Conservation (phyloP, 2,329 filamentous ascomycete genomes). For the Hymenoscyphus albidus region DNA sequence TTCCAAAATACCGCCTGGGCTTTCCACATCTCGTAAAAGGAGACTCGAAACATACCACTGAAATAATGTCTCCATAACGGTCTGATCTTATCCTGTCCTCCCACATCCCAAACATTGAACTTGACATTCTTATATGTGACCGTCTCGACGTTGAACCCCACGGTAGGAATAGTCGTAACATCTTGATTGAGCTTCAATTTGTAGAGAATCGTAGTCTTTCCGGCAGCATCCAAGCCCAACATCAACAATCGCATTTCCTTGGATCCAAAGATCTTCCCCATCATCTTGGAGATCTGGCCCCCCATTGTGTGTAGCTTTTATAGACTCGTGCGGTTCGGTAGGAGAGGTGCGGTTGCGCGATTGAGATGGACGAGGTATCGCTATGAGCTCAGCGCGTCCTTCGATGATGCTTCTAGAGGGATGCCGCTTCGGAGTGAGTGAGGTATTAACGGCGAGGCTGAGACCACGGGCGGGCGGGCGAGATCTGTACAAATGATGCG, state of each 20-base stretch:
- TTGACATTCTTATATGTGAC: constrained; percentile 99
- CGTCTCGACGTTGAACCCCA: constrained; percentile 99
- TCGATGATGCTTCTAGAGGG: background rate
- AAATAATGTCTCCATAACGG: constrained; percentile 99
- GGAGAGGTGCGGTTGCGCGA: background rate
- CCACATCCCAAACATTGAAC: constrained; percentile 99
- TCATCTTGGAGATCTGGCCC: constrained; percentile 95
- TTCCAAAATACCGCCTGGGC: background rate
- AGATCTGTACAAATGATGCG: background rate
- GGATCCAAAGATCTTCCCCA: constrained; percentile 96
- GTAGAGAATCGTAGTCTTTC: constrained; percentile 99
- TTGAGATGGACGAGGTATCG: background rate
- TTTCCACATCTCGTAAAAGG: background rate
- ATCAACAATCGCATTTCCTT: constrained; percentile 99
- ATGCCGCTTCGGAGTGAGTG: background rate
- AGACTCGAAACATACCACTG: constrained; percentile 47
- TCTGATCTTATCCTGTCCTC: constrained; percentile 99
- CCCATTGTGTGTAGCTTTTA: constrained; percentile 60
- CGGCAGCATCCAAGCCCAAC: constrained; percentile 98
- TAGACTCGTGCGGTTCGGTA: background rate
- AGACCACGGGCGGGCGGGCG: background rate
- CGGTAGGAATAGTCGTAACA: constrained; percentile 98
- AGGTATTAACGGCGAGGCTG: constrained; percentile 2
- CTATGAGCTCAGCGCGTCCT: background rate
- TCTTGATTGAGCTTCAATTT: constrained; percentile 99